Evolutionary conservation across 768 basidiomycete genomes (phyloP).

Genomic region (Guyanaporus albipodus): DNA sequence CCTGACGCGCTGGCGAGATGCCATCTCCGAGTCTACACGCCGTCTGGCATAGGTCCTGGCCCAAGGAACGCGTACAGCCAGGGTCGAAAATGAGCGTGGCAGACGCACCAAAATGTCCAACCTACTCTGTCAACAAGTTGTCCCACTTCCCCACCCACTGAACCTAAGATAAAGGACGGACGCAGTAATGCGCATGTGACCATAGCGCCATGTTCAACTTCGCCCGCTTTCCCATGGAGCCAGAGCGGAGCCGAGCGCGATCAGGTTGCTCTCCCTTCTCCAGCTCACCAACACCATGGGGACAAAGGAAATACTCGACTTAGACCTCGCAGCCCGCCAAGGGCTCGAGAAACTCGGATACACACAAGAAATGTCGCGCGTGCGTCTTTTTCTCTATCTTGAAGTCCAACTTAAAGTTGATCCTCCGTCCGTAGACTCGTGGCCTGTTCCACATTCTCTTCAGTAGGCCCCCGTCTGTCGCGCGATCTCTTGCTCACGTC

Average conservation of each 20-base stretch:
- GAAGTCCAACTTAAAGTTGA: neutral
- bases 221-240: neutral
- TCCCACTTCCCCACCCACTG: too few relatives aligned
- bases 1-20: too few relatives aligned
- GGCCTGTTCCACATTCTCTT: slow-evolving; percentile 51
- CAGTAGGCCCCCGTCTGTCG: slow-evolving; percentile 36
- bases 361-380: slow-evolving; percentile 51
- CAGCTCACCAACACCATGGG: slow-evolving; percentile 10
- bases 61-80: too few relatives aligned
- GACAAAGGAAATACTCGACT: slow-evolving; percentile 10
- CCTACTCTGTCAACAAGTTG: too few relatives aligned
- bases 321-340: slow-evolving; percentile 27
- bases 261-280: too few relatives aligned
- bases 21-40: too few relatives aligned
- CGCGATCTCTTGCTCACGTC: neutral
- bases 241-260: neutral
- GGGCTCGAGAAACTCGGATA: slow-evolving; percentile 53
- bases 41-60: too few relatives aligned
- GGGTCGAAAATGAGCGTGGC: too few relatives aligned
- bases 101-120: too few relatives aligned
- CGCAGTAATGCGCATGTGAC: too few relatives aligned
- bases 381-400: slow-evolving; percentile 15
- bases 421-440: slow-evolving; percentile 35
- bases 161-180: too few relatives aligned
- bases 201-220: too few relatives aligned